Percentiles rank a stretch among this genome's conserved stretches.
phyloP scores from a whole-genome alignment of 371 early-diverging fungal genomes.

The Chytridium lagenaria region DNA sequence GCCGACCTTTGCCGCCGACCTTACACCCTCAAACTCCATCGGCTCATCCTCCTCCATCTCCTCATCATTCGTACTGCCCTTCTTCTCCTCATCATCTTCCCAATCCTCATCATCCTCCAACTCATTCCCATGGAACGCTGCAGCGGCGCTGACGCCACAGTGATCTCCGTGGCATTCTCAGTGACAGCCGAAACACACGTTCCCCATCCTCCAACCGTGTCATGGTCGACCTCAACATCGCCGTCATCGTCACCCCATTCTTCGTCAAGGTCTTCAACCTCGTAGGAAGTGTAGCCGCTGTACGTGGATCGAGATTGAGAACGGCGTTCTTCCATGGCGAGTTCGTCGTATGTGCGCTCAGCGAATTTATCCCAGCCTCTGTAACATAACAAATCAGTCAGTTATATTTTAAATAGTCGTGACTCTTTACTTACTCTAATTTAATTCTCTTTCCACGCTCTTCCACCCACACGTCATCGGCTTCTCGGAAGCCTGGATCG shows the following conservation, averaged over 20 bases:
- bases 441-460: slow-evolving; percentile 38
- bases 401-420: slow-evolving; percentile 11
- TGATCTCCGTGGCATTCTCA: neutral
- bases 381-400: neutral
- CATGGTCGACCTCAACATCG: neutral
- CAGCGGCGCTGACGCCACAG: neutral
- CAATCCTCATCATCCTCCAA: slow-evolving; percentile 16
- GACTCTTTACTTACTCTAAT: slow-evolving; percentile 57
- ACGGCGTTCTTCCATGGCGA: slow-evolving; percentile 53
- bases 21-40: neutral
- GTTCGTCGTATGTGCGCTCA: slow-evolving; percentile 54
- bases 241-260: slow-evolving; percentile 25
- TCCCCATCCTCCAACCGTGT: neutral
- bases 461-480: slow-evolving; percentile 50
- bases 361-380: slow-evolving; percentile 64
- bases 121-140: neutral
- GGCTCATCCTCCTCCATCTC: neutral
- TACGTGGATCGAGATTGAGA: neutral
- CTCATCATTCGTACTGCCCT: neutral
- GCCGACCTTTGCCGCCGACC: neutral
- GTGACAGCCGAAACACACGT: neutral
- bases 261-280: slow-evolving; percentile 25
- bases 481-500: slow-evolving; percentile 57
- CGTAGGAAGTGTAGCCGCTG: neutral
- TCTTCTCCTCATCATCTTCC: slow-evolving; percentile 14